Evolutionary conservation across 805 yeast species (phyloP).

Genomic region (Metschnikowia bowlesiae): DNA sequence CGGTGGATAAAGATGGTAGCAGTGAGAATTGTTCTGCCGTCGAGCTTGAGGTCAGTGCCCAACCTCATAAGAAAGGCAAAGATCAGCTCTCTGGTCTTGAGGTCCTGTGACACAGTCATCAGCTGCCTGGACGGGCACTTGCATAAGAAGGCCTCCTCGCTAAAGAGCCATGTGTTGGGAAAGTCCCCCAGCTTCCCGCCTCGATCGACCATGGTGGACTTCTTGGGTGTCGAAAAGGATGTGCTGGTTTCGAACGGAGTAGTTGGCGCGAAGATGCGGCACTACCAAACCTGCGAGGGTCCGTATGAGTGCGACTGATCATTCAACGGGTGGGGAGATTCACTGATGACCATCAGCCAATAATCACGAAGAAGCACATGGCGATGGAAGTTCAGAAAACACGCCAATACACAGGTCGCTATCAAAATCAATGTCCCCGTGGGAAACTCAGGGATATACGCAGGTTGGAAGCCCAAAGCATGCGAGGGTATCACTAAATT

Average conservation of each 20-base stretch:
- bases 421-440: no score
- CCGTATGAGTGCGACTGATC: no score
- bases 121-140: conserved; percentile 32
- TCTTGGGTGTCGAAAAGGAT: neutral
- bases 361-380: no score
- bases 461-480: no score
- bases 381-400: no score
- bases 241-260: neutral
- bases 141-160: conserved; percentile 29
- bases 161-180: conserved; percentile 35
- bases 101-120: conserved; percentile 34
- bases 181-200: neutral
- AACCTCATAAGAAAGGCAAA: conserved; percentile 35
- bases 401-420: no score
- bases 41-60: conserved; percentile 35
- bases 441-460: no score
- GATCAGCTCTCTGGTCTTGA: conserved; percentile 34
- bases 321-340: no score
- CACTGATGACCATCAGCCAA: no score
- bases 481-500: no score
- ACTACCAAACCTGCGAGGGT: no score
- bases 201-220: neutral
- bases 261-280: neutral
- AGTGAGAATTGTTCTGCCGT: conserved; percentile 39
- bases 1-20: conserved; percentile 38